Base-by-base conservation (phyloP, 345 rosid species). In the Salix koriyanagi region DNA sequence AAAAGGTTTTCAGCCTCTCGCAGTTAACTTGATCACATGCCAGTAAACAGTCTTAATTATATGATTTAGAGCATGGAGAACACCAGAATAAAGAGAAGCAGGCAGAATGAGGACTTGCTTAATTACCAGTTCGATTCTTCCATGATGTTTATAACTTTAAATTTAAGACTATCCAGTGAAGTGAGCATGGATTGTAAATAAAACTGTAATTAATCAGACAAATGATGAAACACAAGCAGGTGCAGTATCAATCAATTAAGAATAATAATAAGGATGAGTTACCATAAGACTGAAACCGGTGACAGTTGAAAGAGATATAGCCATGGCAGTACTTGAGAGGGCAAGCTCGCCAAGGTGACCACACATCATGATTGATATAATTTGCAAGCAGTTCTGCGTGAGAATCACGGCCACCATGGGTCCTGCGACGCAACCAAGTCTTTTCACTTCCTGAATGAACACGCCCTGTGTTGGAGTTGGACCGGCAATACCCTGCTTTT, bases 261-360 rank as follows among this genome's bases (percentile, higher is more conserved):
- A 66, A 3, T 41, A n/a, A 16, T 12, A 30, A 6, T 2, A 67
- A 60, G 7, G 70, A 72, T 54, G 54, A 79, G 94, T 72, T 81
- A 94, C 98, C 44, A 91, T 81, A 80, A 91, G 72, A 30, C 96
- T 92, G 66, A 87, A 92, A 75, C 97, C 97, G 4, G 94, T 89
- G 87, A 91, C 96, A 39, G 75, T 76, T 46, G 87, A 82, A 81
- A 94, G 87, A 61, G 97, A 92, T 69, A 83, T 42, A n/a, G 92
- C 92, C 10, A 94, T 86, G 85, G 98, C 91, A 5, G 96, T 83
- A 87, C 93, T 89, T 3, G 98, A 88, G 62, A 94, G 92, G 37
- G 39, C 76, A 26, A 92, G 94, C 82, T 91, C 83, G 10, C 96
- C 93, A 60, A 92, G 91, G 71, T 92, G 98, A 76, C 98, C 98